These are phyloP conservation scores for Polyporus arcularius DNA, from an alignment of 768 basidiomycete genomes.

Conservation along the genomic window DNA sequence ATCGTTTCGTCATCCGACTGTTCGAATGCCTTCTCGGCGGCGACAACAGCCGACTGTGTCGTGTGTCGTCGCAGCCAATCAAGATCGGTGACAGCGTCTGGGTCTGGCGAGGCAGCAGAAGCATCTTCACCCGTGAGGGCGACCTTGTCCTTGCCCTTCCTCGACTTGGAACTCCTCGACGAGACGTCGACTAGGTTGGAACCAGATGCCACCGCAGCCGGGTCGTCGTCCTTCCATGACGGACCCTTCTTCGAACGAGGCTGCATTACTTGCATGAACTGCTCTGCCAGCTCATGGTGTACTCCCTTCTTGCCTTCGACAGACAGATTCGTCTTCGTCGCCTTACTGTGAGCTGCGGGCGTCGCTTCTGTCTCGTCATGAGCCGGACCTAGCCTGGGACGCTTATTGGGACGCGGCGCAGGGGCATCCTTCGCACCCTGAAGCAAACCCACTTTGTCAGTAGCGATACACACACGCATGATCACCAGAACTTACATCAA, in stretches of 20 bases:
- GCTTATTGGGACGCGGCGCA: slow-evolving; percentile 67
- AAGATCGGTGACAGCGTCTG: slow-evolving; percentile 54
- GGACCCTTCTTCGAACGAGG: slow-evolving; percentile 57
- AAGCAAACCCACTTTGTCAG: slow-evolving; percentile 1
- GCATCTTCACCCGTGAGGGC: neutral
- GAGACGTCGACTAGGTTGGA: slow-evolving; percentile 1
- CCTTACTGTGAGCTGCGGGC: neutral
- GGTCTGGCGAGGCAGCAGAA: slow-evolving; percentile 24
- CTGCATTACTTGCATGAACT: slow-evolving; percentile 79
- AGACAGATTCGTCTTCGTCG: slow-evolving; percentile 3
- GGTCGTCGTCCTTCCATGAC: slow-evolving; percentile 61
- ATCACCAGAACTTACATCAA: slow-evolving; percentile 63
- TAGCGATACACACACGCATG: neutral
- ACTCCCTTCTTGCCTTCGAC: neutral
- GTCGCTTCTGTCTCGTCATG: slow-evolving; percentile 27
- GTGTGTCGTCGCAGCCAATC: slow-evolving; percentile 76
- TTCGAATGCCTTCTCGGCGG: slow-evolving; percentile 53
- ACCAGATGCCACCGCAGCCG: neutral
- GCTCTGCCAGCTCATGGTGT: slow-evolving; percentile 41
- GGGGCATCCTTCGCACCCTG: slow-evolving; percentile 74
- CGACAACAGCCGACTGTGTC: slow-evolving; percentile 36
- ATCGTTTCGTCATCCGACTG: slow-evolving; percentile 58
- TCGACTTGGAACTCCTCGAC: slow-evolving; percentile 23
- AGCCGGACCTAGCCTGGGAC: slow-evolving; percentile 49
- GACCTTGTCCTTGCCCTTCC: neutral